phyloP scores from a whole-genome alignment of 495 filamentous ascomycete genomes.

The Tetracladium setigerum region DNA sequence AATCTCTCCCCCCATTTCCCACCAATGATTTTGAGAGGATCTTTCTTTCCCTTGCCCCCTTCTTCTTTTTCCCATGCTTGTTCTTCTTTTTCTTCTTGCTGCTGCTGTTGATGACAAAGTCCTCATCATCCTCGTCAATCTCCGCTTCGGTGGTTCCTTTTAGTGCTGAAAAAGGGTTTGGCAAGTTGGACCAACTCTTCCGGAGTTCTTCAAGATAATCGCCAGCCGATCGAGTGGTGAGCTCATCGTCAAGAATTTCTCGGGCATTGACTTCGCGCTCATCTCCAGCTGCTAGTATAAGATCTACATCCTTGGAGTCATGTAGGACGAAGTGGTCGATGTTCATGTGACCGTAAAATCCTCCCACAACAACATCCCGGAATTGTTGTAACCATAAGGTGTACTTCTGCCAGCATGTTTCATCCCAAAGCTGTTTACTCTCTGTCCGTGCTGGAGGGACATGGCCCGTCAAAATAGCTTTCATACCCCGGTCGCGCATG shows the following conservation, averaged over 20 bases:
- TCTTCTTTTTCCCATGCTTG: conserved; percentile 28
- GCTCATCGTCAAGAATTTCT: conserved; percentile 37
- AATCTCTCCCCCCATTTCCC: conserved; percentile 81
- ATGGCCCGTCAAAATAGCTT: conserved; percentile 91
- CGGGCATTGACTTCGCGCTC: conserved; percentile 14
- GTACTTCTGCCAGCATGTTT: conserved; percentile 97
- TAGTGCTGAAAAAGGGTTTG: conserved; percentile 38
- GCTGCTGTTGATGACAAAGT: conserved; percentile 7
- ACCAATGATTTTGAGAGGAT: conserved; percentile 54
- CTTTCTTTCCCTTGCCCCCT: conserved; percentile 41
- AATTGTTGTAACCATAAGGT: conserved; percentile 84
- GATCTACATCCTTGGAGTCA: conserved; percentile 69
- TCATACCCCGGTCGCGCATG: conserved; percentile 77
- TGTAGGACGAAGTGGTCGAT: conserved; percentile 96
- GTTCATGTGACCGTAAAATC: conserved; percentile 94
- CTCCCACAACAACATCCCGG: conserved; percentile 76
- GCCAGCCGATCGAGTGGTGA: conserved; percentile 55
- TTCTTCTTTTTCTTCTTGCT: conserved; percentile 22
- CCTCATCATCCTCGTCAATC: conserved; percentile 11
- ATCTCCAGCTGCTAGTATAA: conserved; percentile 35
- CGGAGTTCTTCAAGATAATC: conserved; percentile 78
- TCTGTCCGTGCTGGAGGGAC: conserved; percentile 82
- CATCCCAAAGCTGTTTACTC: conserved; percentile 80
- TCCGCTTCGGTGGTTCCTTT: neutral
- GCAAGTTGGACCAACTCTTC: conserved; percentile 66